Evolutionary conservation across 495 filamentous ascomycete genomes (phyloP).

Genomic region (Parmelia sp.): DNA sequence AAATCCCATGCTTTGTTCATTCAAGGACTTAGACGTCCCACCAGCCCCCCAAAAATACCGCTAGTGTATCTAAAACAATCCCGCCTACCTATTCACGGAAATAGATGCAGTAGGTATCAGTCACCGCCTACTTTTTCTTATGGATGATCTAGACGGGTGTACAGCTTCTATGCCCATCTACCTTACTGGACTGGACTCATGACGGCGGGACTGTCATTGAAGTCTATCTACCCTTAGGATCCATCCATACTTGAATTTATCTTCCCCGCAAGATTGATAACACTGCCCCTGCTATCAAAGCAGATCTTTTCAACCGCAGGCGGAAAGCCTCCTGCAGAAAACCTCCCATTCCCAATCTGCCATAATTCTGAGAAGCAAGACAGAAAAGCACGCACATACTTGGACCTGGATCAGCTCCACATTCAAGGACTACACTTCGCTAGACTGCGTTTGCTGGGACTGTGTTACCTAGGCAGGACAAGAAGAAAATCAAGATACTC

Average conservation of each 20-base stretch:
- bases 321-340: background rate
- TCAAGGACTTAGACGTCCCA: slow-evolving; percentile 8
- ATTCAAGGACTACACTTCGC: background rate
- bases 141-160: slow-evolving; percentile 1
- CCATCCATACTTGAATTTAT: background rate
- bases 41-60: slow-evolving; percentile 5
- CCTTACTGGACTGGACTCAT: background rate
- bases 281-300: background rate
- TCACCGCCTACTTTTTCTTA: slow-evolving; percentile 1
- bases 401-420: background rate
- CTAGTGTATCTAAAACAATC: slow-evolving; percentile 9
- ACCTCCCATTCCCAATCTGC: background rate
- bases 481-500: background rate
- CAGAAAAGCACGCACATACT: background rate
- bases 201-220: slow-evolving; percentile 19
- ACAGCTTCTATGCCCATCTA: slow-evolving; percentile 1
- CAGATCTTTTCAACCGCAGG: background rate
- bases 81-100: slow-evolving; percentile 3
- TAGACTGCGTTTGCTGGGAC: background rate
- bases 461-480: background rate
- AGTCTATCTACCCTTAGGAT: background rate
- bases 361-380: background rate
- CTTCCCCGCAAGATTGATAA: slow-evolving; percentile 1
- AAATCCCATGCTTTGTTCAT: slow-evolving; percentile 11
- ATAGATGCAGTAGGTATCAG: slow-evolving; percentile 1